Conservation (phyloP, 305 asterid species). For the Coffea humblotiana region DNA sequence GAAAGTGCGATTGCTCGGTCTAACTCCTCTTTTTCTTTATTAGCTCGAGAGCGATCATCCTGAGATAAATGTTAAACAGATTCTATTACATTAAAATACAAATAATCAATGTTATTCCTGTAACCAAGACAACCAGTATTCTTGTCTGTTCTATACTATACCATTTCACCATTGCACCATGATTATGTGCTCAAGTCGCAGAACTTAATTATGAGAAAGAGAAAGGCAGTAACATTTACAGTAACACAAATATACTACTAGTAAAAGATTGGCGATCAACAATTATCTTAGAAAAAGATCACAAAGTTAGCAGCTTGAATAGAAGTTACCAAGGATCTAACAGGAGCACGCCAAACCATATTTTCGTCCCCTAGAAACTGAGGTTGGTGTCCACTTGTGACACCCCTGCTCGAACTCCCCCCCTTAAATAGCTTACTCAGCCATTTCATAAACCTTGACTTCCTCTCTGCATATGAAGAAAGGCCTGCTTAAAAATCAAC, state of each 20-base stretch:
- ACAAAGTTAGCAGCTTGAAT: background rate
- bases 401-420: conserved; percentile 50
- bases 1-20: conserved; percentile 93
- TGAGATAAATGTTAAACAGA: conserved; percentile 32
- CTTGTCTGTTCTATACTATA: no score
- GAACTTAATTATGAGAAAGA: background rate
- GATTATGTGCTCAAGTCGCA: background rate
- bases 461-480: conserved; percentile 75
- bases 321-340: conserved; percentile 58
- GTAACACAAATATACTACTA: background rate
- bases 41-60: conserved; percentile 75
- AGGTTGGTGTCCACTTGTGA: conserved; percentile 48
- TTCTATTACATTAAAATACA: background rate
- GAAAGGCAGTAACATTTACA: background rate
- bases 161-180: background rate
- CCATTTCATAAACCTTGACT: conserved; percentile 86
- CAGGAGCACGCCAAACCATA: conserved; percentile 74
- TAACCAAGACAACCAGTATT: background rate
- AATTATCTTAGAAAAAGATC: background rate
- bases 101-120: background rate
- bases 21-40: conserved; percentile 75
- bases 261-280: background rate
- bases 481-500: conserved; percentile 55
- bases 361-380: conserved; percentile 79
- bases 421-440: conserved; percentile 69